Percentiles rank a stretch among this genome's conserved stretches.
Evolutionary conservation across 2,329 filamentous ascomycete genomes (phyloP).

Genomic region (Amauroascus verrucosus): DNA sequence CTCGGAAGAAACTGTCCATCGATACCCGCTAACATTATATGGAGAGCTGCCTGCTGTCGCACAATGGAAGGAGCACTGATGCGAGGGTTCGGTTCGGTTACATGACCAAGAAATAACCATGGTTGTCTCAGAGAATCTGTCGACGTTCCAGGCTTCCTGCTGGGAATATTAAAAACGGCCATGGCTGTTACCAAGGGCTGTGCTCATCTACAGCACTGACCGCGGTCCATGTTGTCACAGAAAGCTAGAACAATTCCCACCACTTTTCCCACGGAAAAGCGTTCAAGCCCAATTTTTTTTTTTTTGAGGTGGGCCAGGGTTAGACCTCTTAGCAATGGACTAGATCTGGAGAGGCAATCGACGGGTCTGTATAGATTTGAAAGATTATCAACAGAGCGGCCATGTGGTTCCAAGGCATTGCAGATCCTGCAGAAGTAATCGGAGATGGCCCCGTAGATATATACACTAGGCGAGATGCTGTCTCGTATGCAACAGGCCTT

Average conservation of each 20-base stretch:
- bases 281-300: neutral
- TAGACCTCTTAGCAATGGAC: neutral
- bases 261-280: conserved; percentile 1
- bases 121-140: neutral
- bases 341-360: neutral
- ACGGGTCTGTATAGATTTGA: neutral
- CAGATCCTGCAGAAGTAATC: too few relatives aligned
- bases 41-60: neutral
- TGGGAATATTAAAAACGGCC: neutral
- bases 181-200: neutral
- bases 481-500: too few relatives aligned
- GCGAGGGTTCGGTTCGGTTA: neutral
- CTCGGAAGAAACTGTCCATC: neutral
- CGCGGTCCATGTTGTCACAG: neutral
- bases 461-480: too few relatives aligned
- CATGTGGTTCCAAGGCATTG: neutral
- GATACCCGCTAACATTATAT: neutral
- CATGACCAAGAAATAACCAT: neutral
- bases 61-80: neutral
- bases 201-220: neutral
- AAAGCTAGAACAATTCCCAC: neutral
- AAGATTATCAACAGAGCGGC: neutral
- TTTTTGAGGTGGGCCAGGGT: too few relatives aligned
- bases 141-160: neutral
- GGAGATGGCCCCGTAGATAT: too few relatives aligned